These are phyloP conservation scores for Tetraselmis striata DNA, from an alignment of 139 green algal genomes.

Conservation along the genomic window DNA sequence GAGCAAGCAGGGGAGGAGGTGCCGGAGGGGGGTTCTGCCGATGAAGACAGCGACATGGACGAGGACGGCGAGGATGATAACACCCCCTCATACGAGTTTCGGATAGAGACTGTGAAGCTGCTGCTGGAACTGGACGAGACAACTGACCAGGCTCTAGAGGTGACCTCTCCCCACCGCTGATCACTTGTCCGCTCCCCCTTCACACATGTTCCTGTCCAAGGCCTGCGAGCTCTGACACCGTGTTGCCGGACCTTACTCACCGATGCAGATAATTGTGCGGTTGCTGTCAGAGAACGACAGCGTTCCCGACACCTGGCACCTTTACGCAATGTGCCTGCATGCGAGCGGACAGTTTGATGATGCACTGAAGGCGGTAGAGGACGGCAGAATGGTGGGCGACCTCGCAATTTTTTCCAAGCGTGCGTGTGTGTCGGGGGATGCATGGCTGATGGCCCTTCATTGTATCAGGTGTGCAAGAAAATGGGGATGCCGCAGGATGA, in stretches of 20 bases:
- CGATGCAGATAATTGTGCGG: conserved; percentile 54
- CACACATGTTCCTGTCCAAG: too few species aligned
- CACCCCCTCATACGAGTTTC: conserved; percentile 76
- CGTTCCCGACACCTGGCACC: conserved; percentile 66
- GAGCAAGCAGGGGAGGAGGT: too few species aligned
- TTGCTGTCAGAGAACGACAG: conserved; percentile 73
- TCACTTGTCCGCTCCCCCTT: neutral
- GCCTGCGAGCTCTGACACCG: too few species aligned
- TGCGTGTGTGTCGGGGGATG: too few species aligned
- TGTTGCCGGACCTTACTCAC: too few species aligned
- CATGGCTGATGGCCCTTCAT: too few species aligned
- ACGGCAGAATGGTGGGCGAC: neutral
- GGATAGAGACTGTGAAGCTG: conserved; percentile 79
- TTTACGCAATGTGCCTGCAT: conserved; percentile 51
- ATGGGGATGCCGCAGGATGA: neutral
- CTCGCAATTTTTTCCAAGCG: too few species aligned
- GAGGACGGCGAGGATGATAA: too few species aligned
- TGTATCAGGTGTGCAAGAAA: neutral
- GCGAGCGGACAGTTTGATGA: conserved; percentile 40
- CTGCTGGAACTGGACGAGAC: conserved; percentile 76
- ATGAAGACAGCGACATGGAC: too few species aligned
- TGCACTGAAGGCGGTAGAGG: conserved; percentile 36
- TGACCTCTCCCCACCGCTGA: conserved; percentile 10
- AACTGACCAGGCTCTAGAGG: conserved; percentile 52
- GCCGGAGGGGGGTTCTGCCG: too few species aligned